Percentiles rank a stretch among this genome's conserved stretches.
phyloP scores from a whole-genome alignment of 805 yeast species.

The Osmozyma mogii region DNA sequence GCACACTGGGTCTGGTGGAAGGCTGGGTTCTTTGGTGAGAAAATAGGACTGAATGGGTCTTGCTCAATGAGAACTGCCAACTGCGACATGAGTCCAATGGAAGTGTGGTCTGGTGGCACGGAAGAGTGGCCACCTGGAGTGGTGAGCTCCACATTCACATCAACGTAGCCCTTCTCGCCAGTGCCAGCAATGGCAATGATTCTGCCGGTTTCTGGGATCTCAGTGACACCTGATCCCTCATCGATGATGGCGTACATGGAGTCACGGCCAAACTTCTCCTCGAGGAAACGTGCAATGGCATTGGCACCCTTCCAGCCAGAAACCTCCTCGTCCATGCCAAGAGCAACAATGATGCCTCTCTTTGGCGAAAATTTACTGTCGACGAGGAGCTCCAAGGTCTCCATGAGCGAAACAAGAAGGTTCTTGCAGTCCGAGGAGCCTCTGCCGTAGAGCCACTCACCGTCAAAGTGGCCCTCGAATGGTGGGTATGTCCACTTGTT shows the following conservation, averaged over 20 bases:
- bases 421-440: constrained; percentile 15
- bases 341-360: constrained; percentile 9
- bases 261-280: constrained; percentile 9
- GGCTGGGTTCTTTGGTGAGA: constrained; percentile 53
- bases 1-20: constrained; percentile 51
- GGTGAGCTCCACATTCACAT: constrained; percentile 37
- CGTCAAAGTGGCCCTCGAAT: constrained; percentile 2
- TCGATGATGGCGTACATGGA: constrained; percentile 12
- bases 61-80: constrained; percentile 49
- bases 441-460: constrained; percentile 11
- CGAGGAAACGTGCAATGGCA: constrained; percentile 5
- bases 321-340: constrained; percentile 15
- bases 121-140: constrained; percentile 80
- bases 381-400: constrained; percentile 10
- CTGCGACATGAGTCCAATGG: constrained; percentile 66
- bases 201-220: constrained; percentile 40
- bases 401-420: constrained; percentile 11
- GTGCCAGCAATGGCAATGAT: constrained; percentile 42
- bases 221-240: constrained; percentile 26
- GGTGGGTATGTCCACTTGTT: constrained; percentile 4
- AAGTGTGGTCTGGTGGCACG: constrained; percentile 73
- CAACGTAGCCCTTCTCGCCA: constrained; percentile 43
- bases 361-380: constrained; percentile 6
- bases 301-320: constrained; percentile 9
- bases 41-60: constrained; percentile 41